These are phyloP conservation scores for Cercophora sp. DNA, from an alignment of 495 filamentous ascomycete genomes.

Conservation along the genomic window DNA sequence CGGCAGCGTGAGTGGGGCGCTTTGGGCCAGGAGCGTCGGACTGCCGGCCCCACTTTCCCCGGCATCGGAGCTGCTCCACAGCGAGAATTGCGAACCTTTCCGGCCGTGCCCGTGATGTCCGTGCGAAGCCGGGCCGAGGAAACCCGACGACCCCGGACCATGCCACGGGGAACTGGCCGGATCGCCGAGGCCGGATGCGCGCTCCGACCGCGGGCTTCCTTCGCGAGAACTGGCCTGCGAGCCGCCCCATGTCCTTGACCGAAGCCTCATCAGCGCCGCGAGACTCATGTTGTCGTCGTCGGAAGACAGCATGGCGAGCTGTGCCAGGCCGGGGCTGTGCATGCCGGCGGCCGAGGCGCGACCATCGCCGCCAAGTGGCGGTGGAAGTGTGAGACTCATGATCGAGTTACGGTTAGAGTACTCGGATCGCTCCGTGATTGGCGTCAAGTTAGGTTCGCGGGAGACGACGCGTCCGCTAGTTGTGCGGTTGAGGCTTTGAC, in stretches of 20 bases:
- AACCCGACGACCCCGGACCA: neutral
- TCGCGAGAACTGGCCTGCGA: constrained; percentile 65
- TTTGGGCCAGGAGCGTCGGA: constrained; percentile 35
- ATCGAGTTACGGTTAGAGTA: constrained; percentile 92
- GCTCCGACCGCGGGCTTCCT: constrained; percentile 51
- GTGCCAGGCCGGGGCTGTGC: constrained; percentile 60
- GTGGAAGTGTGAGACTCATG: constrained; percentile 64
- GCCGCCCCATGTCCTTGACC: constrained; percentile 74
- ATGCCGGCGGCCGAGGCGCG: constrained; percentile 12
- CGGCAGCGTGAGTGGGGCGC: neutral
- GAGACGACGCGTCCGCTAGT: constrained; percentile 67
- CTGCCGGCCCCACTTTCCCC: constrained; percentile 32
- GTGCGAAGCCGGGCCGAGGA: neutral
- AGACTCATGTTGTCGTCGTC: constrained; percentile 64
- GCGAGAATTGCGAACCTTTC: constrained; percentile 40
- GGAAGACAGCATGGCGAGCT: constrained; percentile 65
- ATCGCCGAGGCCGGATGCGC: constrained; percentile 18
- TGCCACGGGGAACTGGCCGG: constrained; percentile 23
- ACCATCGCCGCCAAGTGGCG: constrained; percentile 39
- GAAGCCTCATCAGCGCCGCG: constrained; percentile 64
- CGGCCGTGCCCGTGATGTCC: constrained; percentile 26
- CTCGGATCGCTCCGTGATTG: constrained; percentile 94
- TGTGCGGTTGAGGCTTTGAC: constrained; percentile 53
- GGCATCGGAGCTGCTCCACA: constrained; percentile 37
- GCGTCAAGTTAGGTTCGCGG: constrained; percentile 85